Conservation (phyloP, 257 asterid species). For the Datura wrightii region DNA sequence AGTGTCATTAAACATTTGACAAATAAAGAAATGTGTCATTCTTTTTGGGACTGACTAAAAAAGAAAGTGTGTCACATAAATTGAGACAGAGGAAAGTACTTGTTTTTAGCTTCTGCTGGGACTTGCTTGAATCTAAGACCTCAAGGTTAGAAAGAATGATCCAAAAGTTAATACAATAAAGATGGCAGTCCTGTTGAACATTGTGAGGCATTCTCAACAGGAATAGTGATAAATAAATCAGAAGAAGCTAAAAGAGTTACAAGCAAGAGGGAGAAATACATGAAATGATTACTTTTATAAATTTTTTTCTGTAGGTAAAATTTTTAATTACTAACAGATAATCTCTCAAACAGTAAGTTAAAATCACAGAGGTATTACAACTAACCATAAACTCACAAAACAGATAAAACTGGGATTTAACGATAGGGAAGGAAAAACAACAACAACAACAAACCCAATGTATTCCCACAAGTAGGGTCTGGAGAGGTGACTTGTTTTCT, state of each 20-base stretch:
- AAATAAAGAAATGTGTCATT: no score
- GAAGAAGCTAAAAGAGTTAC: not conserved
- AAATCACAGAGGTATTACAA: not conserved
- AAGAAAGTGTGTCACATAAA: no score
- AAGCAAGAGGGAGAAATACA: not conserved
- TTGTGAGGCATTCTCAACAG: not conserved
- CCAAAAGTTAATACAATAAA: not conserved
- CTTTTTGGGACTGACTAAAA: no score
- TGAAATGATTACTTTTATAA: no score
- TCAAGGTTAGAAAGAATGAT: not conserved
- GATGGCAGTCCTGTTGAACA: not conserved
- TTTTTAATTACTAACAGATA: not conserved
- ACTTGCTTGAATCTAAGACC: not conserved
- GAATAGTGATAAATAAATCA: not conserved
- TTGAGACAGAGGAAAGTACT: no score
- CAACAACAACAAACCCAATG: not conserved
- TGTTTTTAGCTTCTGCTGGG: not conserved
- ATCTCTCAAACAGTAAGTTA: not conserved
- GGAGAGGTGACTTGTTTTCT: not conserved
- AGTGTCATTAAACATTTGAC: no score
- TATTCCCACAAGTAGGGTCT: no score
- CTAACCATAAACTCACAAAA: no score
- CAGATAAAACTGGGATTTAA: not conserved
- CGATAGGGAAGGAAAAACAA: not conserved
- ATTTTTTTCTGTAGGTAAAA: not conserved